Base-by-base conservation (phyloP, 2,329 filamentous ascomycete species). In the Reticulascus tulasneorum region DNA sequence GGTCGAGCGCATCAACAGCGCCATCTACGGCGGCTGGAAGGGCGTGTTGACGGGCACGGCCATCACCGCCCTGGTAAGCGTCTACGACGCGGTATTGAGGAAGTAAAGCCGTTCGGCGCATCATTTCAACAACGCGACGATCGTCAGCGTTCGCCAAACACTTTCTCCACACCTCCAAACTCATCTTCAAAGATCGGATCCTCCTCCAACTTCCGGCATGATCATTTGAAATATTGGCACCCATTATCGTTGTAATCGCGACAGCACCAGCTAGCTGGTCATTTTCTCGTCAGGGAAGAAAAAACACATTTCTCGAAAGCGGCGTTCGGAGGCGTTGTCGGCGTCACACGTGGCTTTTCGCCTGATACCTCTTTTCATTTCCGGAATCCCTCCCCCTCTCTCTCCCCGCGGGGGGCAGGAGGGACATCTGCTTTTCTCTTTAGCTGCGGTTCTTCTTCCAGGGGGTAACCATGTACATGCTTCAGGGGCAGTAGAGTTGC, bases 31-130 rank as follows among this genome's bases (percentile, higher is more conserved):
- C 27, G 84, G 84, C 41, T 86, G 81, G 61, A 72, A 78, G 50
- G 82, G 84, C 23, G 66, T 87, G 31, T 58, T 90, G 30, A 77
- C 82, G 22, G 84, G 83, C 30, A 71, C 81, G 7, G 75, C 74
- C 36, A 78, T 91, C 47, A 83, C 82, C 5, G 75, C 75, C 16
- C 53, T 90, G 19, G 70, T 81, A 30, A 84, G 82, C 46, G 62
- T 93, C 45, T 93, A 90, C 59, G 86, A 91, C 47, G 86, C 85
- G 24, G 79, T 86, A 17, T 62, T 90, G 55, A 82, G 75, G 64
- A 86, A 81, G 58, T 83, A 71, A 52, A 30, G 15, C 8, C 13
- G 13, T 27, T 10, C 22, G 30, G 20, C 16, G 25, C 4, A 4
- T 16, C 8, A 16, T 19, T 20, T 13, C 21, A 12, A 20, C n/a